These are phyloP conservation scores for Usnea hakonensis DNA, from an alignment of 495 filamentous ascomycete species.

Conservation along the genomic window DNA sequence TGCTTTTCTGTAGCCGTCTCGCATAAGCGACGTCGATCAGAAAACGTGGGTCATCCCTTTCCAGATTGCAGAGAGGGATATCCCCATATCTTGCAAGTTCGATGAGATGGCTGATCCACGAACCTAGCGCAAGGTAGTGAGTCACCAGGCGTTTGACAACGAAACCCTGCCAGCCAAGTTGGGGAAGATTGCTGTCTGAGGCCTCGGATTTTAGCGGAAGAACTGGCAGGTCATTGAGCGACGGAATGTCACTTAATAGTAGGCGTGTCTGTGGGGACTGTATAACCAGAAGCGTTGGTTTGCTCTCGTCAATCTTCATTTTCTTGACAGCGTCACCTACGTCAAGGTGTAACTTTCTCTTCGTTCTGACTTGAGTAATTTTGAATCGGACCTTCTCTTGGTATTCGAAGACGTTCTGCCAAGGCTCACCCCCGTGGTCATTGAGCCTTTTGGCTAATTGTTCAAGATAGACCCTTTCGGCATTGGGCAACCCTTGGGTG, in stretches of 20 bases:
- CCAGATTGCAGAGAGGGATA: slow-evolving; percentile 89
- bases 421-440: slow-evolving; percentile 56
- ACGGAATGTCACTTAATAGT: slow-evolving; percentile 76
- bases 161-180: slow-evolving; percentile 89
- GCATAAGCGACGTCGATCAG: slow-evolving; percentile 96
- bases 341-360: slow-evolving; percentile 79
- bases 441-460: slow-evolving; percentile 55
- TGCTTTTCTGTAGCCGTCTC: slow-evolving; percentile 78
- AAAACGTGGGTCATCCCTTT: slow-evolving; percentile 86
- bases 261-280: slow-evolving; percentile 80
- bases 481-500: slow-evolving; percentile 76
- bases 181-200: slow-evolving; percentile 78
- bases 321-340: slow-evolving; percentile 79
- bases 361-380: slow-evolving; percentile 76
- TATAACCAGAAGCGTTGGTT: slow-evolving; percentile 73
- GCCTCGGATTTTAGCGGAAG: slow-evolving; percentile 72
- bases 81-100: slow-evolving; percentile 86
- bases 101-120: slow-evolving; percentile 84
- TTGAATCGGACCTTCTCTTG: slow-evolving; percentile 83
- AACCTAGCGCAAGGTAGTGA: slow-evolving; percentile 82
- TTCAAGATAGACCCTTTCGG: slow-evolving; percentile 85
- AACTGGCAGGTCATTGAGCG: slow-evolving; percentile 76
- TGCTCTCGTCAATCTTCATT: slow-evolving; percentile 72
- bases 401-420: slow-evolving; percentile 77
- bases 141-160: slow-evolving; percentile 77